Conservation (phyloP, 2,329 filamentous ascomycete genomes). For the Dothiorella sarmentorum region DNA sequence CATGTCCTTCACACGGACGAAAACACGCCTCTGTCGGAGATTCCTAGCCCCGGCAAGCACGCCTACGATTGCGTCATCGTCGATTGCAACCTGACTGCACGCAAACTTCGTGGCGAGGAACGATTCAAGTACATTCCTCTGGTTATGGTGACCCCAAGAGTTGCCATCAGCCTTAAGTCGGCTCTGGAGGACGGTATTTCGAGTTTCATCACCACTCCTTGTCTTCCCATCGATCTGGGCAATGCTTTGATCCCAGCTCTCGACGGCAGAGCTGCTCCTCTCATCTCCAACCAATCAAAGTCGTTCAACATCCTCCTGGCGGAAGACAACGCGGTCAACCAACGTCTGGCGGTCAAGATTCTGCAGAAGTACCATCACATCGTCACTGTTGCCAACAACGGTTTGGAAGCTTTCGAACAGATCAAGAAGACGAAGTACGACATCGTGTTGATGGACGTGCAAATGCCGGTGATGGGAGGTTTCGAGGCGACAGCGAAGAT, state of each 20-base stretch:
- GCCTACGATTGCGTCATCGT: constrained; percentile 95
- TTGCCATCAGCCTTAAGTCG: constrained; percentile 89
- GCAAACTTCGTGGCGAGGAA: constrained; percentile 77
- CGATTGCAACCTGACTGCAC: constrained; percentile 88
- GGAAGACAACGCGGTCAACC: constrained; percentile 97
- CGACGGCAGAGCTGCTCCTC: constrained; percentile 87
- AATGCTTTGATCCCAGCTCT: constrained; percentile 95
- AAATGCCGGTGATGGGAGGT: constrained; percentile 97
- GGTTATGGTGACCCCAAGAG: constrained; percentile 81
- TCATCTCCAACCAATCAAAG: constrained; percentile 87
- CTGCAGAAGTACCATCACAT: constrained; percentile 94
- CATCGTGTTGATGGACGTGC: constrained; percentile 97
- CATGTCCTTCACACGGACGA: constrained; percentile 76
- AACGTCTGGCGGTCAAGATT: constrained; percentile 93
- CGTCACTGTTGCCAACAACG: constrained; percentile 91
- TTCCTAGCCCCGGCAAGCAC: constrained; percentile 40
- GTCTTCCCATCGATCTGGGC: constrained; percentile 86
- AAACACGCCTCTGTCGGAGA: constrained; percentile 54
- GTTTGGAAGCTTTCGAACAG: constrained; percentile 87
- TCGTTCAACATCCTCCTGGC: constrained; percentile 94
- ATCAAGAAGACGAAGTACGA: constrained; percentile 91
- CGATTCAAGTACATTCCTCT: constrained; percentile 98
- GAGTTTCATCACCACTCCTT: constrained; percentile 99
- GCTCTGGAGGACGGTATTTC: constrained; percentile 93
- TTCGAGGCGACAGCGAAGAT: constrained; percentile 98